Evolutionary conservation across 2,329 filamentous ascomycete species (phyloP), one percentile per base, ranked within the genome.

Genomic region (Nemania serpens): DNA sequence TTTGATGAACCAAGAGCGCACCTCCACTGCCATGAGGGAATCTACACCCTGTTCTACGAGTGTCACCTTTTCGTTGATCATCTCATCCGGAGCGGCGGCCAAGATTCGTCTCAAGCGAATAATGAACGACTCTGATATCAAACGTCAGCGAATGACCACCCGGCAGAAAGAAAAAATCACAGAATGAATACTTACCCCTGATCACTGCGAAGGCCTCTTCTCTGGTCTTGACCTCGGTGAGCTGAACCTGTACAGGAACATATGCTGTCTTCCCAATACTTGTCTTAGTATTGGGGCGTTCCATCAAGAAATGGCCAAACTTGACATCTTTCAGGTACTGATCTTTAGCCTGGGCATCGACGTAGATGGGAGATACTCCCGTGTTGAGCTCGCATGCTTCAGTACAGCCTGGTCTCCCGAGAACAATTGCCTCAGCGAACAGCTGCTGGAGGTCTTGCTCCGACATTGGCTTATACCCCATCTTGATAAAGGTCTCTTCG

Each of bases 1-100:
- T 50, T 80, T 80, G 12, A 77, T 53, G 57, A 83, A 81, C 82
- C 82, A 84, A 2, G 75, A 70, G 0, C 81, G 76, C 3, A 79
- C 77, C 70, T 72, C 70, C 1, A 75, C 71, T 17, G 73, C 73
- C 0, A 74, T 52, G 1, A 39, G 36, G 11, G 36, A 39, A 39
- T 39, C 36, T 5, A 39, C 4, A 4, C 36, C 36, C 36, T 13
- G 36, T n/a, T 39, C 36, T 39, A 39, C 11, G 36, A 39, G 11
- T 39, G 36, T 5, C 4, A 12, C 36, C 11, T 12, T 13, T 10
- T 39, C 36, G 11, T 39, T n/a, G 36, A 39, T 39, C 25, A 7
- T 29, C 25, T 29, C 25, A 7, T 29, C 25, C 7, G 7, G 25
- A 3, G 25, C 3, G 25, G 7, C 7, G 4, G 7, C 7, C 4